Conservation (phyloP, 1,139 yeast species). For the Diutina pseudorugosa region DNA sequence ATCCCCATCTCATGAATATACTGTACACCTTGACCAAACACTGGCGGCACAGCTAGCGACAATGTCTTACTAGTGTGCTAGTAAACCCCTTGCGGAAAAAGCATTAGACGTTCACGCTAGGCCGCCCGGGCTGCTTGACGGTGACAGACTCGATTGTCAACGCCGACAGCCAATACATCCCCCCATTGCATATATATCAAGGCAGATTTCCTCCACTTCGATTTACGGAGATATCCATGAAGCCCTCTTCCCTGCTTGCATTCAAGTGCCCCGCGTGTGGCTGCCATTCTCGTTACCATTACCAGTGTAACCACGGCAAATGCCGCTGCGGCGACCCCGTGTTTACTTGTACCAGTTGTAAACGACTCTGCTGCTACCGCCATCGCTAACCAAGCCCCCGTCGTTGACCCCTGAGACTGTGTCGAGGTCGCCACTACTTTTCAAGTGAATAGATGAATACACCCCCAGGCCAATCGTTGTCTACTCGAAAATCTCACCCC, state of each 20-base stretch:
- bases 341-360: conserved; percentile 1
- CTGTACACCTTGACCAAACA: too few species aligned
- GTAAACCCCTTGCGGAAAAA: neutral
- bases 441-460: neutral
- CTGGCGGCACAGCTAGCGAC: neutral
- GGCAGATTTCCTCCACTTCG: neutral
- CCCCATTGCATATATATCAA: neutral
- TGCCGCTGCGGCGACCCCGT: conserved; percentile 3
- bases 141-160: neutral
- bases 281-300: neutral
- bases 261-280: conserved; percentile 2
- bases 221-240: neutral
- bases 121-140: neutral
- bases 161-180: neutral
- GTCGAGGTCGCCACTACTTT: neutral
- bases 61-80: neutral
- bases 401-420: neutral
- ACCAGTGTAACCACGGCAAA: neutral
- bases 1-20: too few species aligned
- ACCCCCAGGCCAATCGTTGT: too few species aligned
- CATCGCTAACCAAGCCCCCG: neutral
- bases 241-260: neutral
- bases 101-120: neutral
- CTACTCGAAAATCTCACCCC: neutral
- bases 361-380: neutral